Base-by-base conservation (phyloP, 305 asterid species). In the Fraxinus xanthoxyloides region DNA sequence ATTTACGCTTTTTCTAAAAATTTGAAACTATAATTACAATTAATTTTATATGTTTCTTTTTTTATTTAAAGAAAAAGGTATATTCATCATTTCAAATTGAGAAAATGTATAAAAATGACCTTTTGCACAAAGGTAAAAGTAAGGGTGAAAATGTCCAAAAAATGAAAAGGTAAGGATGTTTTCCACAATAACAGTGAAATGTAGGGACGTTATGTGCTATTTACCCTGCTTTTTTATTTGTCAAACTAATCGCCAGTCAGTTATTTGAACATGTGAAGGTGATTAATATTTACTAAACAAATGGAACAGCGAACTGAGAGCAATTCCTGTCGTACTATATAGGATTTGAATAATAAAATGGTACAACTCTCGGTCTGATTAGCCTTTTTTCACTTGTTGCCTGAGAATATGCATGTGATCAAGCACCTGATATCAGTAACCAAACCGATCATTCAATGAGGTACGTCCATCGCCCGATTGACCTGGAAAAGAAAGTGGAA, bases 381-480 rank as follows among this genome's bases (percentile, higher is more conserved):
- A 23, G 31, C 30, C 34, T 24, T 63, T 63, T 24, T 63, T 69
- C 38, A 3, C 21, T 30, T 30, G 21, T 30, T 69, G 75, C n/a
- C 9, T 12, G 36, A 67, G 3, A 15, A 69, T n/a, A 69, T 69
- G 40, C 21, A 13, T 30, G 6, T 69, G 38, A 75, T 77, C n/a
- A 8, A 26, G 17, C 78, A 46, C 72, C 26, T 69, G 19, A 40
- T 75, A 28, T 89, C 74, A 95, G 88, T 94, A 96, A 56, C 98
- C 99, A 80, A 89, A 87, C 32, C 94, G 98, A 80, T 96, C 99
- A 81, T 96, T 96, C 83, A 96, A 84, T 1, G 98, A 90, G 35
- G 98, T 96, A 17, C 99, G 94, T 31, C 98, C 98, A 79, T 96
- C 99, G 17, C 99, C 98, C 0, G 98, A 94, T 89, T 95, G 99